These are phyloP conservation scores for Boletus edulis DNA, from an alignment of 768 basidiomycete genomes.

Conservation along the genomic window DNA sequence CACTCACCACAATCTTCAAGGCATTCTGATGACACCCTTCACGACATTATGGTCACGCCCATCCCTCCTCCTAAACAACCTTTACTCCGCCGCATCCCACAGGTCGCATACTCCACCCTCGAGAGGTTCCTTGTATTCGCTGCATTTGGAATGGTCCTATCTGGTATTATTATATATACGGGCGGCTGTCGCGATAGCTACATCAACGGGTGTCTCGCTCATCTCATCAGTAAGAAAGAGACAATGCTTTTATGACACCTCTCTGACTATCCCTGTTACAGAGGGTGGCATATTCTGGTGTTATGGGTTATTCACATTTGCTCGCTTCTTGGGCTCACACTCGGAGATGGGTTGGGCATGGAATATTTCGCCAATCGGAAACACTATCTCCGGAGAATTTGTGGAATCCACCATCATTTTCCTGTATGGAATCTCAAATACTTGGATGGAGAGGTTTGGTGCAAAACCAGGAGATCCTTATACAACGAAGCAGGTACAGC, in stretches of 20 bases:
- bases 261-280: conserved; percentile 26
- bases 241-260: not conserved
- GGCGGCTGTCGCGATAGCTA: conserved; percentile 82
- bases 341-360: conserved; percentile 92
- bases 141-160: conserved; percentile 61
- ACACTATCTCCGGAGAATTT: conserved; percentile 65
- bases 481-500: conserved; percentile 90
- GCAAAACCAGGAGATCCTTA: conserved; percentile 77
- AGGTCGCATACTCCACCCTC: conserved; percentile 47
- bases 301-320: conserved; percentile 86
- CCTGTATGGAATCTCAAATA: conserved; percentile 85
- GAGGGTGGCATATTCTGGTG: conserved; percentile 93
- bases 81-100: conserved; percentile 42
- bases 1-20: conserved; percentile 40
- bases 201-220: conserved; percentile 82
- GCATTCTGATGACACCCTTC: conserved; percentile 59
- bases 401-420: conserved; percentile 82
- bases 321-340: conserved; percentile 91
- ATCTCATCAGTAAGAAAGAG: conserved; percentile 73
- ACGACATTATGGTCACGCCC: conserved; percentile 34
- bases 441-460: conserved; percentile 97
- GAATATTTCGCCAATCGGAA: conserved; percentile 65
- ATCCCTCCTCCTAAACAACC: conserved; percentile 14
- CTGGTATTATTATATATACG: conserved; percentile 79
- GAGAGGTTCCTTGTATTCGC: conserved; percentile 70